Conservation (phyloP, 2,329 filamentous ascomycete genomes). For the Fusarium sp. region DNA sequence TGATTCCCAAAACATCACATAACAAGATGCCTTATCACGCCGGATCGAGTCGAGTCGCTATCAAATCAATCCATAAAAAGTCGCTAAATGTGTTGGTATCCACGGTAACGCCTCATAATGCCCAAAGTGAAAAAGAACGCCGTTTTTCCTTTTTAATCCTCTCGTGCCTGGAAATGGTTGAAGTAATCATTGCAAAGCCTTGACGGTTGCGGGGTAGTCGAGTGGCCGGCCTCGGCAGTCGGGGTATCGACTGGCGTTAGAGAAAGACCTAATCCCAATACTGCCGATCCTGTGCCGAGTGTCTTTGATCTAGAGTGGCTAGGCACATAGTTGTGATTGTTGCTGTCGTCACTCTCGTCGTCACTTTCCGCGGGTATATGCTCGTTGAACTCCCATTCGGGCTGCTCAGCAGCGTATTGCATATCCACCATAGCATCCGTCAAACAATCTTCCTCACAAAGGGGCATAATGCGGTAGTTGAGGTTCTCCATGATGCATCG, state of each 20-base stretch:
- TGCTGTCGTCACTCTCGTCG: slow-evolving; percentile 45
- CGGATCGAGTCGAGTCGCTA: slow-evolving; percentile 41
- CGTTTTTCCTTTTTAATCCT: slow-evolving; percentile 28
- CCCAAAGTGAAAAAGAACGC: slow-evolving; percentile 39
- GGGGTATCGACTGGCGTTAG: slow-evolving; percentile 47
- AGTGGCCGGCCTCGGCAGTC: slow-evolving; percentile 23
- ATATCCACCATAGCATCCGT: slow-evolving; percentile 72
- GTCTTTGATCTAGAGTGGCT: slow-evolving; percentile 55
- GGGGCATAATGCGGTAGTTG: slow-evolving; percentile 71
- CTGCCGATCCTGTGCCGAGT: slow-evolving; percentile 42
- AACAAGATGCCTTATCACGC: slow-evolving; percentile 33
- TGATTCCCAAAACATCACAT: slow-evolving; percentile 32
- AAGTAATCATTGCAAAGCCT: slow-evolving; percentile 43
- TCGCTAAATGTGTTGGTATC: slow-evolving; percentile 42
- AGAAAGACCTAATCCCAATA: slow-evolving; percentile 43
- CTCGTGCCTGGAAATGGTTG: slow-evolving; percentile 39
- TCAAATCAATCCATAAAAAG: slow-evolving; percentile 28
- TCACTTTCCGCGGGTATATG: slow-evolving; percentile 50
- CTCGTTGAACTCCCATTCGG: slow-evolving; percentile 45
- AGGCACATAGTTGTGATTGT: slow-evolving; percentile 44
- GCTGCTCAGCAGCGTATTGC: slow-evolving; percentile 65
- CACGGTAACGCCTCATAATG: slow-evolving; percentile 39
- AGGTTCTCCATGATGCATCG: slow-evolving; percentile 73
- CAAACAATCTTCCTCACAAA: slow-evolving; percentile 68
- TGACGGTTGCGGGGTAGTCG: slow-evolving; percentile 38